A percentile compares a stretch with the other conserved stretches of the same genome.
Evolutionary conservation across 768 basidiomycete species (phyloP).

Genomic region (Austroboletus eburneus): DNA sequence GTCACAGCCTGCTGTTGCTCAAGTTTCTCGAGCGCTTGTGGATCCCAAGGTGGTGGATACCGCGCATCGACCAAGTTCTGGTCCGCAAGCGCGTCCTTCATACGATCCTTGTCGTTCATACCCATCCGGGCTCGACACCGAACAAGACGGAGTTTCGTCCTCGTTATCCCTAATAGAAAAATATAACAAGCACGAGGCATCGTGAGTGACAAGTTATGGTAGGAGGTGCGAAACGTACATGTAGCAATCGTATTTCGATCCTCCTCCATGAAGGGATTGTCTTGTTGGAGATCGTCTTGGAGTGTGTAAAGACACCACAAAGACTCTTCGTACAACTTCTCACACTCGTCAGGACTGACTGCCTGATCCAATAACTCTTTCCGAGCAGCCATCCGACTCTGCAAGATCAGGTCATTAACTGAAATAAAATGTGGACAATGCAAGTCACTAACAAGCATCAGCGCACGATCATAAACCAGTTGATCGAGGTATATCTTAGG

Average conservation of each 20-base stretch:
- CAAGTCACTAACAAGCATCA: conserved; percentile 62
- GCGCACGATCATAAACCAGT: conserved; percentile 88
- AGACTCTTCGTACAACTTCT: conserved; percentile 92
- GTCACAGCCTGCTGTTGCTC: conserved; percentile 21
- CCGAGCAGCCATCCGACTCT: conserved; percentile 91
- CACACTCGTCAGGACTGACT: conserved; percentile 74
- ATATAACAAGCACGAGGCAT: no score
- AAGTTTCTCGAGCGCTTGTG: conserved; percentile 34
- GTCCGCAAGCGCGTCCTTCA: conserved; percentile 74
- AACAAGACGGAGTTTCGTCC: conserved; percentile 78
- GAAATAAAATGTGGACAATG: not conserved
- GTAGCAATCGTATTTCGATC: conserved; percentile 75
- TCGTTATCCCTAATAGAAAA: conserved; percentile 63
- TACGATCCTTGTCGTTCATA: conserved; percentile 69
- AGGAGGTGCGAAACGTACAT: conserved; percentile 47
- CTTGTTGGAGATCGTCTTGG: conserved; percentile 82
- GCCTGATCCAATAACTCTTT: conserved; percentile 86
- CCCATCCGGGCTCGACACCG: conserved; percentile 72
- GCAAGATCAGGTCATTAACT: conserved; percentile 3
- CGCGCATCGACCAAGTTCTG: conserved; percentile 74
- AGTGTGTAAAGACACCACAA: conserved; percentile 92
- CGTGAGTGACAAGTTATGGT: not conserved
- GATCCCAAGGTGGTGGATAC: conserved; percentile 69
- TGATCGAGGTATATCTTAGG: conserved; percentile 85
- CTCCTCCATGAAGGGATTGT: conserved; percentile 82